phyloP scores from a whole-genome alignment of 257 asterid species.

The Gynochthodes officinalis region DNA sequence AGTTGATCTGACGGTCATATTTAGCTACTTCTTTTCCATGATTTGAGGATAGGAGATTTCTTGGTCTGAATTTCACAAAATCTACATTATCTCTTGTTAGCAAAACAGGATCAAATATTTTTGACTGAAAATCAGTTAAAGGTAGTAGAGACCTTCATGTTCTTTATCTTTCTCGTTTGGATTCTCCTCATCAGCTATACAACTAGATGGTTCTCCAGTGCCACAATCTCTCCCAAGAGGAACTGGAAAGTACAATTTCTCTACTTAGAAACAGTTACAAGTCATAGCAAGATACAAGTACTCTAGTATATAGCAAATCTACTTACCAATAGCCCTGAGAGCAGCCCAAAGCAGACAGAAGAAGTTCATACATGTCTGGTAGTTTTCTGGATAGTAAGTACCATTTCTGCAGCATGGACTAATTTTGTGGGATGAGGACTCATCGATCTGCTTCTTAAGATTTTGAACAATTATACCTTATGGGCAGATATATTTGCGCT shows the following conservation, averaged over 20 bases:
- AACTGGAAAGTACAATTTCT: slow-evolving; percentile 19
- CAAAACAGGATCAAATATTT: neutral
- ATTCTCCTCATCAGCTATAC: slow-evolving; percentile 6
- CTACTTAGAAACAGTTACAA: neutral
- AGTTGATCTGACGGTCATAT: too few species aligned
- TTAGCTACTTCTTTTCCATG: neutral
- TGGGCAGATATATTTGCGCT: neutral
- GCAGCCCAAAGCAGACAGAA: slow-evolving; percentile 16
- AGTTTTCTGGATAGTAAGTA: slow-evolving; percentile 33
- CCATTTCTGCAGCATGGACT: neutral
- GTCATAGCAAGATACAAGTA: neutral
- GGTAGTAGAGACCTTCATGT: slow-evolving; percentile 14
- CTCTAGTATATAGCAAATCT: neutral
- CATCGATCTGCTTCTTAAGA: neutral
- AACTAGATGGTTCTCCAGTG: neutral
- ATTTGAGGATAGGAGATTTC: too few species aligned
- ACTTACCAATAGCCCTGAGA: slow-evolving; percentile 20
- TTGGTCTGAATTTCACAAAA: neutral
- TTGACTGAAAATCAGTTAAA: neutral
- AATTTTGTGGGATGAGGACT: neutral
- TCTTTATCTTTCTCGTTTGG: slow-evolving; percentile 4
- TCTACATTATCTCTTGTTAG: too few species aligned
- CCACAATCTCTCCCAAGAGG: neutral
- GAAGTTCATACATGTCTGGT: slow-evolving; percentile 31
- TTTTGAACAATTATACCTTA: slow-evolving; percentile 10